A percentile compares a stretch with the other conserved stretches of the same genome.
phyloP scores from a whole-genome alignment of 441 rosid genomes.

The Kokia cookei region DNA sequence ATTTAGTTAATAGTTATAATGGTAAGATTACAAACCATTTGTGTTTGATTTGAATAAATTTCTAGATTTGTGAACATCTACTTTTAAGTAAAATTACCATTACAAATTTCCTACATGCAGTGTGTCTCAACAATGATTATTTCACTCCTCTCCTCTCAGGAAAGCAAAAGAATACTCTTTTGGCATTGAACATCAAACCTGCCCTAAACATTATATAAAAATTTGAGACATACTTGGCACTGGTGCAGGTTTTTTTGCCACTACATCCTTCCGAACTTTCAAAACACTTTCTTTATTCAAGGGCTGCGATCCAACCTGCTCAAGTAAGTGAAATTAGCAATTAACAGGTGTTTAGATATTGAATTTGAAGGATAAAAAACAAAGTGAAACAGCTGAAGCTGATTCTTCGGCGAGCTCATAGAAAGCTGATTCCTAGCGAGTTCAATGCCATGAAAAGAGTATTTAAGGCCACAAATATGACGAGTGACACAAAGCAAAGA shows the following conservation, averaged over 20 bases:
- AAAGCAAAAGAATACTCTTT: neutral
- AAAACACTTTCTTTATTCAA: conserved; percentile 37
- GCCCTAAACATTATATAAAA: neutral
- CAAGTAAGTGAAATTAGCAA: neutral
- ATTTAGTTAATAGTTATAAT: neutral
- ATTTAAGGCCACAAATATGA: neutral
- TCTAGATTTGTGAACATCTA: neutral
- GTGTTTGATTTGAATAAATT: neutral
- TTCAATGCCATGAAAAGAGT: neutral
- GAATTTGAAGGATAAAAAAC: neutral
- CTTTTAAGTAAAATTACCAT: neutral
- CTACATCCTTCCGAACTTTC: conserved; percentile 41
- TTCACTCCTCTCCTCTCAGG: neutral
- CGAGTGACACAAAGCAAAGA: neutral
- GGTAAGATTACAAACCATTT: neutral
- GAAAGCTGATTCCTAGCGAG: neutral
- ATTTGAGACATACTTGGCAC: conserved; percentile 36
- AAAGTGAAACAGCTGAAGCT: neutral
- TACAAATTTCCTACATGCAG: neutral
- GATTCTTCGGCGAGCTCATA: neutral
- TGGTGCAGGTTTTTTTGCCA: conserved; percentile 29
- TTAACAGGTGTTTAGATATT: neutral
- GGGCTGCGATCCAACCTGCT: conserved; percentile 44
- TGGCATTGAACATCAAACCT: neutral
- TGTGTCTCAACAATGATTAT: neutral